Evolutionary conservation across 78 protist genomes (phyloP), one percentile per base, ranked within the genome.

Genomic region (Monocercomonoides exilis): DNA sequence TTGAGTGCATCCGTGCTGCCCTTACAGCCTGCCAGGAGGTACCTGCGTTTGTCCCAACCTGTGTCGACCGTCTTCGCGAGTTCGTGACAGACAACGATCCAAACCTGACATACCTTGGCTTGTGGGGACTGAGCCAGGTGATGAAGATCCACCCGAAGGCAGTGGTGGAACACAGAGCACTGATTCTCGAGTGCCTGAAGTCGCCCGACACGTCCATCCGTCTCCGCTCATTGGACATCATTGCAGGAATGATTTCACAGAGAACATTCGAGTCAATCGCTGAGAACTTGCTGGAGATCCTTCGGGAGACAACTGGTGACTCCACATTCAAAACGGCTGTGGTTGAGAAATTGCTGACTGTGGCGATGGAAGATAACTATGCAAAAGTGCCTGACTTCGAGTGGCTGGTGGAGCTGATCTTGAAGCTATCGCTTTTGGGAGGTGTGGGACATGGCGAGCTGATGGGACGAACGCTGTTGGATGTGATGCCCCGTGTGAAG

Each of bases 331-430:
- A 32, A n/a, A 6, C 35, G 32, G 54, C 85, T 54, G 36, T 87
- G 2, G 41, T 54, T 33, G 85, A 70, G 41, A 38, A 41, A 32
- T 43, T 87, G 2, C 6, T 87, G 64, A 4, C 41, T 6, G 84
- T 77, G 34, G 6, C 64, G 41, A 44, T 77, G 77, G 34, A 3
- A 29, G 87, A 87, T 11, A 80, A 79, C 46, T 87, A 87, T 35
- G 3, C 41, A 4, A 1, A 77, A 3, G 89, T 87, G 3, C 44
- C 43, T 36, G 89, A 87, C 87, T 87, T 87, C 77, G 85, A 70
- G 3, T 87, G 89, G 89, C 54, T 87, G 80, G 42, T 87, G 3
- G 80, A 33, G n/a, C 33, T 38, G 1, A 41, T 77, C 33, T 38
- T 43, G 41, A 2, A 45, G 87, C n/a, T 45, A 5, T 77, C 41